Base-by-base conservation (phyloP, 2,329 filamentous ascomycete species). In the Curvularia verruculosa region DNA sequence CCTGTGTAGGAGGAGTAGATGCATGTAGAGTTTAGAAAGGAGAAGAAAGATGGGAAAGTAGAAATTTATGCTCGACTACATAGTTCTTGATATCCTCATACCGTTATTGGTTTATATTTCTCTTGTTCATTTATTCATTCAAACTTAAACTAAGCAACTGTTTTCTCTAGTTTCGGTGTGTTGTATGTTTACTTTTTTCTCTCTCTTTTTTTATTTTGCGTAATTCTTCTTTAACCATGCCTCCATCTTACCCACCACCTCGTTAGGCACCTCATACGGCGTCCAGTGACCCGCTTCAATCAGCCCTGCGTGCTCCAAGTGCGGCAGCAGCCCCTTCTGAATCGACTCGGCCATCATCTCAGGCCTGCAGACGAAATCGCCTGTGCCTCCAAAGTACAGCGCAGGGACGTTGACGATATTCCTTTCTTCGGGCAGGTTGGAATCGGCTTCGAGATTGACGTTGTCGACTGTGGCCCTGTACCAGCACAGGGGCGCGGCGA, bases 211-310 rank as follows among this genome's bases (percentile, higher is more conserved):
- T 13, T 19, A 45, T 31, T 41, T 28, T 5, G 48, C 48, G 36
- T 52, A 68, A 13, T 57, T 55, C 40, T 61, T 64, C 47, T 53
- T 58, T 55, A 71, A 18, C 66, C 66, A 71, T 3, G 41, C 44
- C 49, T 53, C 53, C n/a, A 71, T 29, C 28, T 54, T 63, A 19
- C 23, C 18, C 18, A 63, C 59, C 10, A 71, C 54, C 66, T 76
- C 75, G 1, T 68, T 58, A 7, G 75, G 74, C 56, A 65, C 69
- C 64, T 78, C 76, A 55, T 75, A 70, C 56, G 69, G 56, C 7
- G 60, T 59, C 74, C 77, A 79, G 64, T 79, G 77, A 1, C 60
- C 67, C 36, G 68, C 66, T 34, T 78, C 68, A 21, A 79, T 61
- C 18, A 69, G 59, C 26, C 68, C 60, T 3, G 62, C 46, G 64